Percentiles rank a stretch among this genome's conserved stretches.
Evolutionary conservation across 2,329 filamentous ascomycete genomes (phyloP).

Genomic region (Colletotrichum costaricense): DNA sequence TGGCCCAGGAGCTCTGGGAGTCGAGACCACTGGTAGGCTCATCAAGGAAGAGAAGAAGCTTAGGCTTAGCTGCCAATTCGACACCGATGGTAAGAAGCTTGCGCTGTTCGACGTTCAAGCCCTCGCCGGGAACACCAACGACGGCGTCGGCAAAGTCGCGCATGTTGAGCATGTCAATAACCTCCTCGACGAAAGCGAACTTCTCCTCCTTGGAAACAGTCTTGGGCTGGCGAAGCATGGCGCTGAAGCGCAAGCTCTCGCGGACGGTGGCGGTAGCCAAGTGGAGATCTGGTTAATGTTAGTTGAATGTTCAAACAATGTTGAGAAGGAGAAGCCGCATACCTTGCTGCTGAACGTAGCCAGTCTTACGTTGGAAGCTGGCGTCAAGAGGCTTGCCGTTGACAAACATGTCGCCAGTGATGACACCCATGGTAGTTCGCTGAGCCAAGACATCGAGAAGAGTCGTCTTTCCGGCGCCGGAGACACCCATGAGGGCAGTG

Average conservation of each 20-base stretch:
- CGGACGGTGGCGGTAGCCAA: conserved; percentile 66
- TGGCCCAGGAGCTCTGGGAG: conserved; percentile 72
- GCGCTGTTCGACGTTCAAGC: conserved; percentile 70
- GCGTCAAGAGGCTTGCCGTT: conserved; percentile 67
- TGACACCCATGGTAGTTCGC: conserved; percentile 69
- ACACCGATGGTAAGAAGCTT: conserved; percentile 73
- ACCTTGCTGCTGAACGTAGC: conserved; percentile 76
- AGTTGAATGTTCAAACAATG: not conserved
- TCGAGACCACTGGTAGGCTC: conserved; percentile 73
- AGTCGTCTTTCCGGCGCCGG: conserved; percentile 57
- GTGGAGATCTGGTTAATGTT: conserved; percentile 60
- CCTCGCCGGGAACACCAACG: conserved; percentile 71
- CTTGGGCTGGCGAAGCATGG: conserved; percentile 67
- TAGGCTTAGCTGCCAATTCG: conserved; percentile 66
- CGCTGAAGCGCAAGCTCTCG: conserved; percentile 65
- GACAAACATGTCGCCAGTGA: conserved; percentile 75
- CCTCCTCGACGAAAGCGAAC: conserved; percentile 70
- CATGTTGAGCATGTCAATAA: conserved; percentile 76
- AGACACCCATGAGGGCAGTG: conserved; percentile 80
- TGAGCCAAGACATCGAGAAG: conserved; percentile 55
- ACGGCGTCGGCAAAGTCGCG: conserved; percentile 74
- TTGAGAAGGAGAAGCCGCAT: conserved; percentile 8
- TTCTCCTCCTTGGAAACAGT: conserved; percentile 67
- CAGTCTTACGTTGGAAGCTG: conserved; percentile 73
- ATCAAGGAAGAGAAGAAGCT: conserved; percentile 71